A percentile compares a stretch with the other conserved stretches of the same genome.
Conservation (phyloP, 257 asterid genomes). For the Jacaranda copaia region DNA sequence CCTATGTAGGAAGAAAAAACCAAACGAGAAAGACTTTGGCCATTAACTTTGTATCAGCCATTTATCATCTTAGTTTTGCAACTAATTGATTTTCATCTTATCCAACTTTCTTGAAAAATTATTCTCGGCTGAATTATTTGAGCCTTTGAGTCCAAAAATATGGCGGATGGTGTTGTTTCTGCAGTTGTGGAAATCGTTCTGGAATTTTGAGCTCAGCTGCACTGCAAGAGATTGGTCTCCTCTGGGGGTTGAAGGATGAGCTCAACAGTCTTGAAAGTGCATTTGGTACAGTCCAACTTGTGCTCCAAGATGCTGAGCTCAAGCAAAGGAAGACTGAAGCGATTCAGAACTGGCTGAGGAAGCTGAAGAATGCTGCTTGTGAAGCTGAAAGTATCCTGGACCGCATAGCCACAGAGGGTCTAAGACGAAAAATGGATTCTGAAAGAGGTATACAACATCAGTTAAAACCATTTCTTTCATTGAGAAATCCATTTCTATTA, state of each 20-base stretch:
- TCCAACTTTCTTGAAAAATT: neutral
- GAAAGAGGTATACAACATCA: neutral
- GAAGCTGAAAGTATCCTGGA: slow-evolving; percentile 50
- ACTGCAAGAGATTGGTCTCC: neutral
- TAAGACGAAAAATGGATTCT: slow-evolving; percentile 26
- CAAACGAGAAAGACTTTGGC: neutral
- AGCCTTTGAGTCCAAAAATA: neutral
- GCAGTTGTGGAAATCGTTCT: slow-evolving; percentile 25
- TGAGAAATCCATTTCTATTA: no score
- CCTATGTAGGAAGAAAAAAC: neutral
- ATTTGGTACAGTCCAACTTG: slow-evolving; percentile 28
- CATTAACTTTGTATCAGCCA: neutral
- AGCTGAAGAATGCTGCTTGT: neutral
- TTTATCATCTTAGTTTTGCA: neutral
- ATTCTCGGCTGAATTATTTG: no score
- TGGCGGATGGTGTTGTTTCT: slow-evolving; percentile 36
- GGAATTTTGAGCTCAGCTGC: slow-evolving; percentile 4
- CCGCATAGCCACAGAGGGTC: slow-evolving; percentile 37
- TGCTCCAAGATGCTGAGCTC: slow-evolving; percentile 36
- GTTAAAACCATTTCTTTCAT: no score
- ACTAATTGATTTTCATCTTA: neutral
- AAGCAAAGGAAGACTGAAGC: slow-evolving; percentile 29
- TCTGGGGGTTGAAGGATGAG: slow-evolving; percentile 33
- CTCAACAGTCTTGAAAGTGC: slow-evolving; percentile 21
- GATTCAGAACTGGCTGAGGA: slow-evolving; percentile 37